Conservation (phyloP, 2,329 filamentous ascomycete species). For the Blumeriella jaapii region DNA sequence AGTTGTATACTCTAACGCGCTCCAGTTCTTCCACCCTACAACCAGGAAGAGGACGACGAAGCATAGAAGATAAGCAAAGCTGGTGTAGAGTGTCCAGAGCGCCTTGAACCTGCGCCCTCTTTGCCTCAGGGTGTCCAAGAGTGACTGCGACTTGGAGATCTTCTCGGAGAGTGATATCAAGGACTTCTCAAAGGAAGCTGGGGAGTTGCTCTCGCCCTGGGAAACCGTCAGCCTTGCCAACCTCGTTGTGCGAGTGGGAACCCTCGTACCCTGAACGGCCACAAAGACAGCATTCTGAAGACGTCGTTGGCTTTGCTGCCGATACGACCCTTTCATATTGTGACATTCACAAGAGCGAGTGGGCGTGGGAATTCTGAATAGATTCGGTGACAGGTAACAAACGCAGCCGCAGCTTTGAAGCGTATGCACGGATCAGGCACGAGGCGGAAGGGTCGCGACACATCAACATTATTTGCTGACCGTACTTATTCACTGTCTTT, state of each 20-base stretch:
- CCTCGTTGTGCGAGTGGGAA: conserved; percentile 11
- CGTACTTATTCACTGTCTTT: no score
- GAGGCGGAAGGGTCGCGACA: no score
- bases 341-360: not conserved
- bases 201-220: conserved; percentile 70
- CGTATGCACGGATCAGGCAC: no score
- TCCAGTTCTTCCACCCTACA: conserved; percentile 72
- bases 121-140: conserved; percentile 62
- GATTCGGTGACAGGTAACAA: no score
- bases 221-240: conserved; percentile 5
- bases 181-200: conserved; percentile 86
- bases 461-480: no score
- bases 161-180: conserved; percentile 72
- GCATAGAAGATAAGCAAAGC: conserved; percentile 82
- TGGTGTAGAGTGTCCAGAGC: conserved; percentile 81
- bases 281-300: conserved; percentile 63
- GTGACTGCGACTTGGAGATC: conserved; percentile 63
- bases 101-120: conserved; percentile 69
- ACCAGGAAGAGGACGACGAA: conserved; percentile 73
- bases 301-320: not conserved
- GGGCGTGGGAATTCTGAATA: no score
- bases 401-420: no score
- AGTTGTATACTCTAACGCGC: conserved; percentile 63
- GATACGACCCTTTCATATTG: not conserved
- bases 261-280: conserved; percentile 65